Evolutionary conservation across 2,329 filamentous ascomycete species (phyloP).

Genomic region (Pyricularia pennisetigena): DNA sequence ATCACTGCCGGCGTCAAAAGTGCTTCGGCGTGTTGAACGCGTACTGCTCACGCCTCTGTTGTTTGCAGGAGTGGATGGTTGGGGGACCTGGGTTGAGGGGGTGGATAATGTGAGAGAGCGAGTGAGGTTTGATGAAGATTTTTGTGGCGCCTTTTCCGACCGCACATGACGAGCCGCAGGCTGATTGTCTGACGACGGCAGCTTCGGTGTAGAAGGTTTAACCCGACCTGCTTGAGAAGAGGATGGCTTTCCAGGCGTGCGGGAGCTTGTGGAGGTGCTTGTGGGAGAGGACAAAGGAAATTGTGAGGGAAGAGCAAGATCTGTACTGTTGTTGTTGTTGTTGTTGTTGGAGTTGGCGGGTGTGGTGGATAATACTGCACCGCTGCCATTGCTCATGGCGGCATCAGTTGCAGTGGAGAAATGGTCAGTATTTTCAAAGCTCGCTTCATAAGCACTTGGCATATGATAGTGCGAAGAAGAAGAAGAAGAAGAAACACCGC

Average conservation of each 20-base stretch:
- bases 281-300: neutral
- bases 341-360: neutral
- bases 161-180: constrained; percentile 4
- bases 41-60: constrained; percentile 3
- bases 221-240: neutral
- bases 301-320: neutral
- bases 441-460: neutral
- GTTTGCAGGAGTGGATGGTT: constrained; percentile 14
- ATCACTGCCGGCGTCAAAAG: neutral
- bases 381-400: neutral
- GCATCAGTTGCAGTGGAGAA: neutral
- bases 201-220: neutral
- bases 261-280: neutral
- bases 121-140: constrained; percentile 17
- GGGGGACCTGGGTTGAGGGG: constrained; percentile 13
- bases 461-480: constrained; percentile 5
- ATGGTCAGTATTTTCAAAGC: neutral
- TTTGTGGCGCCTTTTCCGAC: constrained; percentile 17
- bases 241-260: neutral
- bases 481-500: neutral
- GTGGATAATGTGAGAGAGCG: constrained; percentile 27
- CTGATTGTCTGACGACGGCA: neutral
- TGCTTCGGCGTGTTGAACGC: constrained; percentile 22
- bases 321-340: neutral
- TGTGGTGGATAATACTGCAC: neutral